These are phyloP conservation scores for Cunninghamia lanceolata DNA, from an alignment of 75 land plant species.

Conservation along the genomic window DNA sequence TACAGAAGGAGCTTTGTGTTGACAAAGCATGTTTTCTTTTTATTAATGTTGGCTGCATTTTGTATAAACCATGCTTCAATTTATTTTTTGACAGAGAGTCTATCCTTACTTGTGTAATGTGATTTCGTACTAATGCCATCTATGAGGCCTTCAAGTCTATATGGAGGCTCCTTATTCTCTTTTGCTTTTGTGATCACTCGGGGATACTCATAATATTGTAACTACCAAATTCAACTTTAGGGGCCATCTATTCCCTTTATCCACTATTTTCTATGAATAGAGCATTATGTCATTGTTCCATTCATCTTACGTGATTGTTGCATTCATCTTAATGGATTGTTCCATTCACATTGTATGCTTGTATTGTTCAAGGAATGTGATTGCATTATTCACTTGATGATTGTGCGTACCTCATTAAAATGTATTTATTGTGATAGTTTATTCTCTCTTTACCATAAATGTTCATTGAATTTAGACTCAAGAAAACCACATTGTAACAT, in stretches of 20 bases:
- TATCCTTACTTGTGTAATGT: neutral
- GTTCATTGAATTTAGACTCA: neutral
- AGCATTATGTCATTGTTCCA: neutral
- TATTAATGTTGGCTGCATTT: neutral
- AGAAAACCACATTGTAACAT: neutral
- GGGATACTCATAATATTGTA: neutral
- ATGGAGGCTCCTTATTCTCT: neutral
- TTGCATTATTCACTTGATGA: neutral
- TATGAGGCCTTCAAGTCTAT: neutral
- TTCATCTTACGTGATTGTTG: neutral
- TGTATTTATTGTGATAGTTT: neutral
- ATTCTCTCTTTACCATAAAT: neutral
- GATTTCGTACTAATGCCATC: neutral
- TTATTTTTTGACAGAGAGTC: neutral
- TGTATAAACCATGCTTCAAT: neutral
- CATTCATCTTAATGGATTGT: neutral
- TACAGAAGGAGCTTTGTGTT: neutral
- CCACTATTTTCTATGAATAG: neutral
- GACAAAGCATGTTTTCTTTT: neutral
- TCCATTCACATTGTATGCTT: neutral
- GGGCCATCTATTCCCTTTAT: neutral
- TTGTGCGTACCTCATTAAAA: neutral
- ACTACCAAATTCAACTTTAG: neutral
- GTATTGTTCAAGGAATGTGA: neutral
- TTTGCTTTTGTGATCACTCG: neutral